Evolutionary conservation across 2,329 filamentous ascomycete species (phyloP).

Genomic region (Chaetomiaceae sp.): DNA sequence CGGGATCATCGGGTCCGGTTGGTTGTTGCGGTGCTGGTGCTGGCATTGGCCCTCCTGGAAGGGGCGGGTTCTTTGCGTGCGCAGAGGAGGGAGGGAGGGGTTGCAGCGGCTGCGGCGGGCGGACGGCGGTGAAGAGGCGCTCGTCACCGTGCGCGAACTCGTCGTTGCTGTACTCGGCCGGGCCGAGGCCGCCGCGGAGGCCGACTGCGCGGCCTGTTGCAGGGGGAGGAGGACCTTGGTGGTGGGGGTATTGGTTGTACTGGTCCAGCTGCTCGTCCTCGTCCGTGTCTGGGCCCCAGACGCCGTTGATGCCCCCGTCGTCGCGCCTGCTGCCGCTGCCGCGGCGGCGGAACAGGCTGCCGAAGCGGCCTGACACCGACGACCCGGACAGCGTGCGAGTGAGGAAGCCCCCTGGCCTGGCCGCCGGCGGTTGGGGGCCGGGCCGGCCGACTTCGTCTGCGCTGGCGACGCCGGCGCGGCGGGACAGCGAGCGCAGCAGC

Average conservation of each 20-base stretch:
- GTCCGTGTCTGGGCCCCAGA: slow-evolving; percentile 42
- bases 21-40: not conserved
- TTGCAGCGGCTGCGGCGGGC: slow-evolving; percentile 22
- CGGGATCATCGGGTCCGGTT: not conserved
- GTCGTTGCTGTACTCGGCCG: slow-evolving; percentile 24
- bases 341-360: slow-evolving; percentile 36
- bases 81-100: not conserved
- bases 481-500: slow-evolving; percentile 22
- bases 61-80: not conserved
- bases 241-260: not conserved
- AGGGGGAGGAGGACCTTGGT: no score
- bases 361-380: slow-evolving; percentile 22
- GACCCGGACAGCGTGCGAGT: slow-evolving; percentile 28
- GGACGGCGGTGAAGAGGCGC: slow-evolving; percentile 44
- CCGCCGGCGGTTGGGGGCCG: not conserved
- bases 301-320: slow-evolving; percentile 51
- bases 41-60: not conserved
- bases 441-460: slow-evolving; percentile 19
- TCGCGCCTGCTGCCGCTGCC: slow-evolving; percentile 38
- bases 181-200: slow-evolving; percentile 34
- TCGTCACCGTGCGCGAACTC: slow-evolving; percentile 54
- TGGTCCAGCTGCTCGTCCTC: slow-evolving; percentile 29
- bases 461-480: slow-evolving; percentile 19
- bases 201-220: slow-evolving; percentile 17
- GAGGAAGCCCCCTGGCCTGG: slow-evolving; percentile 17